Conservation (phyloP, 2,329 filamentous ascomycete species). For the Hyphodiscus sp. region DNA sequence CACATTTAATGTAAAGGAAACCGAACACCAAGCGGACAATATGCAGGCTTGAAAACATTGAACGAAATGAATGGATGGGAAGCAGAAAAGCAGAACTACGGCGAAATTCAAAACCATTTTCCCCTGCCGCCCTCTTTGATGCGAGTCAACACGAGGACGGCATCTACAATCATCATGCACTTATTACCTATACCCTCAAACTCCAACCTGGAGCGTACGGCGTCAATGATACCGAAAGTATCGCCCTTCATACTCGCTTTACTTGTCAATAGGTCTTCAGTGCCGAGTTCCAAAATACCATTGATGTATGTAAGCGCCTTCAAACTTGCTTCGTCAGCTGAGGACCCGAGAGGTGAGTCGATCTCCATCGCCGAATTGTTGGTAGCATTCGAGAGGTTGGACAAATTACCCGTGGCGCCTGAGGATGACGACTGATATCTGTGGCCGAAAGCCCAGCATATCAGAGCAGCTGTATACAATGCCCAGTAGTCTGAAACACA, state of each 20-base stretch:
- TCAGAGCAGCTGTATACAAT: conserved; percentile 49
- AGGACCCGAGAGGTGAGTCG: conserved; percentile 3
- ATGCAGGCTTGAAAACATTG: not conserved
- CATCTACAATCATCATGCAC: conserved; percentile 47
- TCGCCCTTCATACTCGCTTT: conserved; percentile 36
- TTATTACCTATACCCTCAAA: conserved; percentile 42
- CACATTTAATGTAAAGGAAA: not conserved
- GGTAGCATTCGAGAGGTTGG: conserved; percentile 7
- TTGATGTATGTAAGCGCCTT: conserved; percentile 31
- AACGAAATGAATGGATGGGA: not conserved
- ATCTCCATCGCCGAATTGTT: conserved; percentile 3
- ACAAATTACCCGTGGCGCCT: conserved; percentile 5
- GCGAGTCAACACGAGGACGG: conserved; percentile 44
- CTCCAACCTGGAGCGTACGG: conserved; percentile 42
- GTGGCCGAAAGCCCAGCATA: conserved; percentile 52
- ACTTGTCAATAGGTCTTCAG: conserved; percentile 33
- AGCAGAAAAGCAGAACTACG: not conserved
- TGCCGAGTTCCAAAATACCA: conserved; percentile 35
- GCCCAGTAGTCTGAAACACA: conserved; percentile 46
- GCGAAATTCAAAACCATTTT: conserved; percentile 35
- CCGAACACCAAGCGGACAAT: not conserved
- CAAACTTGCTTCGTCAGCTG: conserved; percentile 7
- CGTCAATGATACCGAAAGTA: conserved; percentile 40
- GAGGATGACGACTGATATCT: conserved; percentile 17
- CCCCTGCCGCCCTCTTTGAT: conserved; percentile 40